phyloP scores from a whole-genome alignment of 2,329 filamentous ascomycete species.

The Spiromastix sp. region DNA sequence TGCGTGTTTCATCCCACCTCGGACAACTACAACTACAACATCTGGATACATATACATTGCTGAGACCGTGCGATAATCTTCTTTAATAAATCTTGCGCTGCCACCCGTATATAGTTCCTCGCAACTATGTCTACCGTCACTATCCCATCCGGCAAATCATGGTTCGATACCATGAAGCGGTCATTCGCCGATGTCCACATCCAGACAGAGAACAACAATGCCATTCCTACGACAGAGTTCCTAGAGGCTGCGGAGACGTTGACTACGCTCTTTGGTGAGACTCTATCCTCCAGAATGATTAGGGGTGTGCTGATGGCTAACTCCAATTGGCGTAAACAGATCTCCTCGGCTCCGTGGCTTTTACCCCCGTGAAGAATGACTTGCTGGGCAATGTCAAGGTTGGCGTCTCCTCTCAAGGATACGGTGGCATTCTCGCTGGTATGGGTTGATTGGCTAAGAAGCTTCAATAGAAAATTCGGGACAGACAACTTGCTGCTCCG shows the following conservation, averaged over 20 bases:
- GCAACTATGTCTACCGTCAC: constrained; percentile 43
- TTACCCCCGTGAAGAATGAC: constrained; percentile 83
- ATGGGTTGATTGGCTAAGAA: neutral
- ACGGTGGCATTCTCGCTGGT: neutral
- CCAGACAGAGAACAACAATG: constrained; percentile 61
- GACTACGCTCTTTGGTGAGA: constrained; percentile 72
- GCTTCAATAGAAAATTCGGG: constrained; percentile 65
- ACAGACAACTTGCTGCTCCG: constrained; percentile 68
- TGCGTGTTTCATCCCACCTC: too few relatives aligned
- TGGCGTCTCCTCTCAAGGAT: constrained; percentile 13
- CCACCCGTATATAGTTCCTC: too few relatives aligned
- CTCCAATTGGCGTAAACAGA: constrained; percentile 29
- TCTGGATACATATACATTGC: too few relatives aligned
- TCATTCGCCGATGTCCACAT: constrained; percentile 78
- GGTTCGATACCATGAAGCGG: constrained; percentile 74
- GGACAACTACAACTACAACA: too few relatives aligned
- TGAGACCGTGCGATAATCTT: too few relatives aligned
- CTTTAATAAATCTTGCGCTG: too few relatives aligned
- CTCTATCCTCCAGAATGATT: neutral
- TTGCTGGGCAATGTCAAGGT: constrained; percentile 89
- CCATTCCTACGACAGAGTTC: constrained; percentile 74
- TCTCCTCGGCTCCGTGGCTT: constrained; percentile 58
- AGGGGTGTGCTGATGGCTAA: constrained; percentile 9
- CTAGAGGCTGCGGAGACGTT: constrained; percentile 83
- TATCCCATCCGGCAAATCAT: constrained; percentile 58